Conservation (phyloP, 768 basidiomycete species). For the Hygrocybe punicea region DNA sequence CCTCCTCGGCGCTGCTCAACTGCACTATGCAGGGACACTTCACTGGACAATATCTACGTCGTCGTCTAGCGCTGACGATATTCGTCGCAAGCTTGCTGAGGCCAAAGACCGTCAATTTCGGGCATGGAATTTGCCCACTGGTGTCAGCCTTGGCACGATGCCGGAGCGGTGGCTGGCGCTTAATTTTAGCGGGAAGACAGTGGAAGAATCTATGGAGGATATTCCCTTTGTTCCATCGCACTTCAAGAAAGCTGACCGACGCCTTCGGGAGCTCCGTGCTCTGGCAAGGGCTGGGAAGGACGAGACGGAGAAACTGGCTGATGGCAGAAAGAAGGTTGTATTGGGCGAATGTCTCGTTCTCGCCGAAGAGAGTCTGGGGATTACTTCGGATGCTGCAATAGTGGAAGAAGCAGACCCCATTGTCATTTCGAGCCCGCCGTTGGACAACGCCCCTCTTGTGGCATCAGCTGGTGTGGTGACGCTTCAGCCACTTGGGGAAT, state of each 20-base stretch:
- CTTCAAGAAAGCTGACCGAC: conserved; percentile 35
- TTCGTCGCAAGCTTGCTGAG: conserved; percentile 35
- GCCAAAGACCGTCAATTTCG: conserved; percentile 45
- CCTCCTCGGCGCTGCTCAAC: neutral
- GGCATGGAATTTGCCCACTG: conserved; percentile 48
- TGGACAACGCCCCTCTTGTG: neutral
- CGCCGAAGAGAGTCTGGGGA: conserved; percentile 8
- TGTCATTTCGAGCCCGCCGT: neutral
- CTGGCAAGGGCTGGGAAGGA: conserved; percentile 47
- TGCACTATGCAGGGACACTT: conserved; percentile 49
- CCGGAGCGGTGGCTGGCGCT: conserved; percentile 45
- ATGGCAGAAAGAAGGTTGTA: conserved; percentile 48
- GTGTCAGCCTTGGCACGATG: conserved; percentile 42
- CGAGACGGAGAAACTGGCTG: conserved; percentile 40
- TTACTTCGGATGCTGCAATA: neutral
- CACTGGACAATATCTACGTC: conserved; percentile 54
- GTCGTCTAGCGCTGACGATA: conserved; percentile 27
- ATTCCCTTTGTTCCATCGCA: conserved; percentile 21
- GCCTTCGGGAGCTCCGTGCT: conserved; percentile 42
- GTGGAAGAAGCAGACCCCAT: neutral
- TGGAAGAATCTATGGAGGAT: neutral
- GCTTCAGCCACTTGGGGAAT: neutral
- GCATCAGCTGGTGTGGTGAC: neutral
- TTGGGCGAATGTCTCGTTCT: conserved; percentile 34
- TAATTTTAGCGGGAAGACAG: conserved; percentile 37